Base-by-base conservation (phyloP, 139 green algal species). In the Chlorella sorokiniana region DNA sequence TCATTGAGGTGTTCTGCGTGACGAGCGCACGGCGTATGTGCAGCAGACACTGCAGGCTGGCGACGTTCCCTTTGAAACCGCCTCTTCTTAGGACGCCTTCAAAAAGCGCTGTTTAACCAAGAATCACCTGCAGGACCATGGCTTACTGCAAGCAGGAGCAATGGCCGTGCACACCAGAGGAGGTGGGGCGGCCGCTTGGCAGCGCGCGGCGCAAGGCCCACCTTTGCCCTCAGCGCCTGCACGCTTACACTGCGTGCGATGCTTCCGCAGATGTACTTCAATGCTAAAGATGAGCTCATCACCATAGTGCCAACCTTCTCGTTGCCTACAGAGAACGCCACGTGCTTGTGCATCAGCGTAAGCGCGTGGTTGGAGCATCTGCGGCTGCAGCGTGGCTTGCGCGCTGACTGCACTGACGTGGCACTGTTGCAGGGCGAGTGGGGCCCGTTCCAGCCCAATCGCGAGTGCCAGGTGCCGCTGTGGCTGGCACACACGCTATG, bases 281-380 rank as follows among this genome's bases (percentile, higher is more conserved):
- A 95, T 52, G 94, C 92, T 0, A 92, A 96, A 75, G 91, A 98
- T 61, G 93, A 96, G 71, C 61, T 89, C 16, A 79, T 97, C 9
- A 89, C 81, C 9, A 95, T 98, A 27, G 82, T 97, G 1, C 94
- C 95, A 23, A 97, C 96, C 81, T 97, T 96, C 81, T 93, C 87
- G 3, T 74, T 97, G 16, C 75, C 70, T 51, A 85, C 74, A 5
- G 83, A 89, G 37, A 80, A 78, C 35, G 67, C 79, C 31, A 82
- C 62, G 22, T 85, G 64, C 61, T 75, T 83, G 3, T 93, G 91
- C 82, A 92, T 96, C 37, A 71, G 84, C 85, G 93, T 95, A 51
- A 78, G 88, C 40, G 44, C 54, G 63, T 27, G 27, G 20, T 35
- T 29, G 35, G 67, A 70, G 78, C 61, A 29, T 45, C 38, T 33